Conservation (phyloP, 2,329 filamentous ascomycete genomes). For the Aspergillus udagawae region DNA sequence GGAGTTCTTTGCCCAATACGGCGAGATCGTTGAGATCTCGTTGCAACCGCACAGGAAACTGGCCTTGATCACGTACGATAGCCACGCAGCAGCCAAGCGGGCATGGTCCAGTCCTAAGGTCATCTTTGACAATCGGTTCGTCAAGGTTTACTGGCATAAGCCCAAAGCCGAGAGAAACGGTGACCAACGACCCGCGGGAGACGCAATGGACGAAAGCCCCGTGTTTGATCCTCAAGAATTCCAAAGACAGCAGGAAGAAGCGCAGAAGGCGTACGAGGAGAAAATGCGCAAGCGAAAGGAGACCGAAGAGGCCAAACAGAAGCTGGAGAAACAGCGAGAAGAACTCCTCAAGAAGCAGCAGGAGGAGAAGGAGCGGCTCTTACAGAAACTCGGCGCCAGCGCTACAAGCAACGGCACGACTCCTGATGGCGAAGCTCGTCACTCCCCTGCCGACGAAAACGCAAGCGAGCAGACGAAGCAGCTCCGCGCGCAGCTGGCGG, state of each 20-base stretch:
- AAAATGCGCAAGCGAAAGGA: slow-evolving; percentile 50
- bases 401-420: slow-evolving; percentile 26
- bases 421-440: slow-evolving; percentile 20
- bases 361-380: slow-evolving; percentile 50
- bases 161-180: slow-evolving; percentile 33
- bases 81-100: slow-evolving; percentile 48
- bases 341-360: slow-evolving; percentile 51
- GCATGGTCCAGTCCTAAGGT: slow-evolving; percentile 60
- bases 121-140: slow-evolving; percentile 62
- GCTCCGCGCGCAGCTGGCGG: slow-evolving; percentile 52
- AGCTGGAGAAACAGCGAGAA: slow-evolving; percentile 51
- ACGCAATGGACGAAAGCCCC: slow-evolving; percentile 35
- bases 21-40: slow-evolving; percentile 51
- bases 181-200: slow-evolving; percentile 18
- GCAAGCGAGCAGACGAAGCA: slow-evolving; percentile 48
- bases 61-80: slow-evolving; percentile 53
- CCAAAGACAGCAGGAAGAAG: slow-evolving; percentile 52
- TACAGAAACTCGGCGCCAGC: slow-evolving; percentile 46
- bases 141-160: slow-evolving; percentile 62
- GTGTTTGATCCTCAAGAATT: slow-evolving; percentile 53
- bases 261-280: slow-evolving; percentile 55
- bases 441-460: slow-evolving; percentile 29
- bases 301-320: slow-evolving; percentile 47
- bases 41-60: slow-evolving; percentile 52
- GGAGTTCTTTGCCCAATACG: slow-evolving; percentile 57